Conservation (phyloP, 2,329 filamentous ascomycete species). For the Penicillium sp. region DNA sequence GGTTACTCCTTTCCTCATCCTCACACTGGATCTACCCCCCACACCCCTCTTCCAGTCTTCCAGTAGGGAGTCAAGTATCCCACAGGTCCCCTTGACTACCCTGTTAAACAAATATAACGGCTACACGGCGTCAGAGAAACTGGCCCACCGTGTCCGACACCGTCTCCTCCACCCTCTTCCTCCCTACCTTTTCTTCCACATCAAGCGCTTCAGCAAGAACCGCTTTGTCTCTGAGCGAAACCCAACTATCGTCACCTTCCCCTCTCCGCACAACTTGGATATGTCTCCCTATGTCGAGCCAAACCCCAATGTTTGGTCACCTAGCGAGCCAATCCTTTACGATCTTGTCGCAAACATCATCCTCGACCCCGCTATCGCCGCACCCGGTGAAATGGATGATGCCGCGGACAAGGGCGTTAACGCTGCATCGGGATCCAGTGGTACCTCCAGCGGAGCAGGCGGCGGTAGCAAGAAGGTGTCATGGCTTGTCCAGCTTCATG, state of each 20-base stretch:
- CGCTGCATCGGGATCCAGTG: slow-evolving; percentile 34
- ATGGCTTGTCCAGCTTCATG: slow-evolving; percentile 88
- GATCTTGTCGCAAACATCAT: slow-evolving; percentile 94
- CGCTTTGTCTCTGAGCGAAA: slow-evolving; percentile 96
- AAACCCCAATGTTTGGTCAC: slow-evolving; percentile 66
- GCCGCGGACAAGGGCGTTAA: slow-evolving; percentile 38
- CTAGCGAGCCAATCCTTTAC: slow-evolving; percentile 84
- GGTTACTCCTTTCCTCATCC: slow-evolving; percentile 77
- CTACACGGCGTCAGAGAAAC: slow-evolving; percentile 78
- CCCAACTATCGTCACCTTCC: slow-evolving; percentile 96
- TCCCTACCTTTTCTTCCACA: slow-evolving; percentile 86
- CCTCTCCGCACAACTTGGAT: slow-evolving; percentile 76
- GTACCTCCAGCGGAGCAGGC: slow-evolving; percentile 62
- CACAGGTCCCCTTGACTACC: slow-evolving; percentile 67
- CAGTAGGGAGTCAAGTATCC: slow-evolving; percentile 92
- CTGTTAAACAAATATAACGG: slow-evolving; percentile 94
- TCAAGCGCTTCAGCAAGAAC: slow-evolving; percentile 95
- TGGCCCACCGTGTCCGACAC: slow-evolving; percentile 84
- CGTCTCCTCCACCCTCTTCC: slow-evolving; percentile 86
- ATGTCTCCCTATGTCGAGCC: slow-evolving; percentile 90
- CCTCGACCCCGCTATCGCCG: slow-evolving; percentile 47
- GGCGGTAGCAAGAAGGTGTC: slow-evolving; percentile 89
- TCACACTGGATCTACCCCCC: slow-evolving; percentile 88
- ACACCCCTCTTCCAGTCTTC: slow-evolving; percentile 96
- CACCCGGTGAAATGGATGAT: slow-evolving; percentile 64